These are phyloP conservation scores for Schwanniomyces polymorphus DNA, from an alignment of 805 yeast genomes.

Conservation along the genomic window DNA sequence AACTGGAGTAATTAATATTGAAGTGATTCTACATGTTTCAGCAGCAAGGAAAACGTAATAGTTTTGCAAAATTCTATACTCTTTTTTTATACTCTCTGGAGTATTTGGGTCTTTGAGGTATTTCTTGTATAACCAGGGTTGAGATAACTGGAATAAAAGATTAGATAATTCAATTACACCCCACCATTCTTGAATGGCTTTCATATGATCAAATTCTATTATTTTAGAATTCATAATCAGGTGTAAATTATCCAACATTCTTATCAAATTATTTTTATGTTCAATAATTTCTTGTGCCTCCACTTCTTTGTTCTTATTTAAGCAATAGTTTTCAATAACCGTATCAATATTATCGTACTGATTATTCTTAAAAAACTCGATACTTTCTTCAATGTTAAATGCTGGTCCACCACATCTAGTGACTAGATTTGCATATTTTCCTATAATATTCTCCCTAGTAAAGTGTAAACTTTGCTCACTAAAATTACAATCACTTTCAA, in stretches of 20 bases:
- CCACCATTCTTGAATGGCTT: slow-evolving; percentile 63
- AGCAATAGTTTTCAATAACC: slow-evolving; percentile 10
- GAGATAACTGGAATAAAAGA: slow-evolving; percentile 60
- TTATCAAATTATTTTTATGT: slow-evolving; percentile 21
- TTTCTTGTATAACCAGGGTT: slow-evolving; percentile 70
- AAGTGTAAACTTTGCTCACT: slow-evolving; percentile 53
- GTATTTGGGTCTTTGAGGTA: slow-evolving; percentile 13
- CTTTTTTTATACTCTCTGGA: slow-evolving; percentile 15
- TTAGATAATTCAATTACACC: slow-evolving; percentile 59
- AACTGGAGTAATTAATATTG: slow-evolving; percentile 70
- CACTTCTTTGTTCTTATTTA: slow-evolving; percentile 1
- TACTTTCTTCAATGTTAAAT: slow-evolving; percentile 56
- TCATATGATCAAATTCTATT: slow-evolving; percentile 49
- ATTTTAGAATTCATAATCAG: slow-evolving; percentile 44
- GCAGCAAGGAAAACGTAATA: slow-evolving; percentile 61
- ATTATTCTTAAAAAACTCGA: slow-evolving; percentile 20
- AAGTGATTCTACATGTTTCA: slow-evolving; percentile 66
- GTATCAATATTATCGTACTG: slow-evolving; percentile 21
- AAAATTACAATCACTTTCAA: slow-evolving; percentile 80
- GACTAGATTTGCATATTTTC: slow-evolving; percentile 79
- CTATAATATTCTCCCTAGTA: slow-evolving; percentile 66
- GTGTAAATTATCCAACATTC: slow-evolving; percentile 33
- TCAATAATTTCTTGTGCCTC: slow-evolving; percentile 13
- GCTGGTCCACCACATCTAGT: slow-evolving; percentile 72
- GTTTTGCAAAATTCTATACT: slow-evolving; percentile 31